These are phyloP conservation scores for Lipomyces spencermartinsiae DNA, from an alignment of 805 yeast genomes.

Conservation along the genomic window DNA sequence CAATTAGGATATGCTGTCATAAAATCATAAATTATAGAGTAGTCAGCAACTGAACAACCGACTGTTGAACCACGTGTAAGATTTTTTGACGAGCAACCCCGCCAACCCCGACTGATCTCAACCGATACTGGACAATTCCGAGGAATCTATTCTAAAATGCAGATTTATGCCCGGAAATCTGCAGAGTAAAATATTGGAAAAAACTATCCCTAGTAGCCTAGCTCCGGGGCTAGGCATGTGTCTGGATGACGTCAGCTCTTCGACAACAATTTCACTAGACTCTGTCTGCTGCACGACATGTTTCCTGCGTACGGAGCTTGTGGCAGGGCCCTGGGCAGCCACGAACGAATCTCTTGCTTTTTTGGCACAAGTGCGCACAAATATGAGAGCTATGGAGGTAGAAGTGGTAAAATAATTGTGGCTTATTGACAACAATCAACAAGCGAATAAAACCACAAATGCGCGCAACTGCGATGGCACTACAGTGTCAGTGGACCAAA, in stretches of 20 bases:
- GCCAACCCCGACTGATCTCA: not conserved
- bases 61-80: not conserved
- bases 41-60: not conserved
- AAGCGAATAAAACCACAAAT: no score
- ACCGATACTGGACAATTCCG: not conserved
- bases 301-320: not conserved
- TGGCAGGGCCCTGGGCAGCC: no score
- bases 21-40: not conserved
- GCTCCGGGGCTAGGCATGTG: constrained; percentile 4
- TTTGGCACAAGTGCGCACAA: no score
- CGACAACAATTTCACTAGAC: not conserved
- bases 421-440: no score
- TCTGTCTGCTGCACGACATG: not conserved
- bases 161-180: not conserved
- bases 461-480: not conserved
- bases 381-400: no score
- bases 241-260: constrained; percentile 1
- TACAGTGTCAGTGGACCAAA: not conserved
- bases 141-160: not conserved
- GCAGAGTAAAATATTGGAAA: not conserved
- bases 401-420: no score
- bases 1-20: not conserved
- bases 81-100: not conserved
- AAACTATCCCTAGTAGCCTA: not conserved
- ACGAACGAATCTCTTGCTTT: no score